Conservation (phyloP, 2,329 filamentous ascomycete species). For the Macroventuria anomochaeta region DNA sequence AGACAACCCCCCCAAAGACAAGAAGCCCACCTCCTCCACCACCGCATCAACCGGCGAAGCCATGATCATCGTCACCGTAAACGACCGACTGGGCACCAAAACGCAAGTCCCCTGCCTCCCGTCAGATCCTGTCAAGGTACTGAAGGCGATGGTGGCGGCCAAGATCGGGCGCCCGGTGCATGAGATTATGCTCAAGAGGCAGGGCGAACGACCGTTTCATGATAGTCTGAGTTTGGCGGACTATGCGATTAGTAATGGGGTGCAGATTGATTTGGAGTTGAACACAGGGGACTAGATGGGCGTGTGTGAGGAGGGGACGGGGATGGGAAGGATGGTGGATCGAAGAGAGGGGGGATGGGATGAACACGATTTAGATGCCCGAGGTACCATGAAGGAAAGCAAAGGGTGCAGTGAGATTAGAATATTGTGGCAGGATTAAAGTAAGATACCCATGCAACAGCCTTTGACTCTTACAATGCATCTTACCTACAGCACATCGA, state of each 20-base stretch:
- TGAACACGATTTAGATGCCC: too few relatives aligned
- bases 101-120: slow-evolving; percentile 89
- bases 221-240: slow-evolving; percentile 86
- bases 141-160: slow-evolving; percentile 91
- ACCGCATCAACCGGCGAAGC: slow-evolving; percentile 61
- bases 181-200: slow-evolving; percentile 89
- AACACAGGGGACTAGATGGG: slow-evolving; percentile 43
- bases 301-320: background rate
- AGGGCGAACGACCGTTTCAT: slow-evolving; percentile 93
- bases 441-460: too few relatives aligned
- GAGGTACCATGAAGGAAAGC: too few relatives aligned
- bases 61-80: slow-evolving; percentile 94
- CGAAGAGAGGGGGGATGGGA: background rate
- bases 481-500: too few relatives aligned
- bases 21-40: slow-evolving; percentile 36
- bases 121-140: slow-evolving; percentile 80
- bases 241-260: slow-evolving; percentile 92
- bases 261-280: slow-evolving; percentile 61
- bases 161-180: slow-evolving; percentile 87
- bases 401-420: too few relatives aligned
- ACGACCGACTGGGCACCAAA: slow-evolving; percentile 96
- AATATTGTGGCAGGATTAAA: too few relatives aligned
- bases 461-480: too few relatives aligned
- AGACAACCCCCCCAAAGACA: slow-evolving; percentile 27
- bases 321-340: background rate